phyloP scores from a whole-genome alignment of 495 filamentous ascomycete genomes.

The Talaromyces thailandensis region DNA sequence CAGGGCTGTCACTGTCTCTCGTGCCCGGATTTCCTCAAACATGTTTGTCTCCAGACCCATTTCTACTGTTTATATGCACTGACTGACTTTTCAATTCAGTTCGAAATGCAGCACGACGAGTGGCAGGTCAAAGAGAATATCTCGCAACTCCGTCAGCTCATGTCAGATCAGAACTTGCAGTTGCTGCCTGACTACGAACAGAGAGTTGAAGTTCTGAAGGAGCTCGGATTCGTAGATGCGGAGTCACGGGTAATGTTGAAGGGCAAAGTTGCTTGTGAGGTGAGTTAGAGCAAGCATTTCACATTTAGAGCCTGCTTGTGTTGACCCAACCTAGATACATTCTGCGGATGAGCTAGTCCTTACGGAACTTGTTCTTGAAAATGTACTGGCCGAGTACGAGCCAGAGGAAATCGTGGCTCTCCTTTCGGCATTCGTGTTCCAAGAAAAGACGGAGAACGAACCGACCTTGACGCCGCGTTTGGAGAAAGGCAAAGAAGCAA shows the following conservation, averaged over 20 bases:
- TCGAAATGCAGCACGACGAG: constrained; percentile 88
- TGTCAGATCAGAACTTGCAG: constrained; percentile 95
- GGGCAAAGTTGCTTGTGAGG: constrained; percentile 95
- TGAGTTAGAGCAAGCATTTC: constrained; percentile 12
- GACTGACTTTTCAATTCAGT: constrained; percentile 31
- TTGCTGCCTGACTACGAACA: constrained; percentile 98
- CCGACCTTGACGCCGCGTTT: constrained; percentile 79
- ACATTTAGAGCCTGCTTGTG: background rate
- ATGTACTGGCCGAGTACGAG: constrained; percentile 89
- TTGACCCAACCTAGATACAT: constrained; percentile 52
- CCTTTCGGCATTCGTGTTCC: constrained; percentile 94
- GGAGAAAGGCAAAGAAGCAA: constrained; percentile 75
- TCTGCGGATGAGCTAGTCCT: constrained; percentile 96
- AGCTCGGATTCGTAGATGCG: constrained; percentile 82
- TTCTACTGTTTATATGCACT: background rate
- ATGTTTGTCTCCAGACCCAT: constrained; percentile 39
- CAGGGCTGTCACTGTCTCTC: constrained; percentile 48
- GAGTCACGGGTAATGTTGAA: constrained; percentile 81
- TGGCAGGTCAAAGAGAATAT: constrained; percentile 93
- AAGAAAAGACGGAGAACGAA: constrained; percentile 82
- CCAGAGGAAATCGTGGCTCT: constrained; percentile 95
- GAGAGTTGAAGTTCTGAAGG: constrained; percentile 81
- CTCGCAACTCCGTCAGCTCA: constrained; percentile 67
- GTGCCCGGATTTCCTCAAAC: constrained; percentile 74
- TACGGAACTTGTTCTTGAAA: constrained; percentile 92